Percentiles rank a stretch among this genome's conserved stretches.
phyloP scores from a whole-genome alignment of 192 early-diverging fungal genomes.

The Coemansia sp. region DNA sequence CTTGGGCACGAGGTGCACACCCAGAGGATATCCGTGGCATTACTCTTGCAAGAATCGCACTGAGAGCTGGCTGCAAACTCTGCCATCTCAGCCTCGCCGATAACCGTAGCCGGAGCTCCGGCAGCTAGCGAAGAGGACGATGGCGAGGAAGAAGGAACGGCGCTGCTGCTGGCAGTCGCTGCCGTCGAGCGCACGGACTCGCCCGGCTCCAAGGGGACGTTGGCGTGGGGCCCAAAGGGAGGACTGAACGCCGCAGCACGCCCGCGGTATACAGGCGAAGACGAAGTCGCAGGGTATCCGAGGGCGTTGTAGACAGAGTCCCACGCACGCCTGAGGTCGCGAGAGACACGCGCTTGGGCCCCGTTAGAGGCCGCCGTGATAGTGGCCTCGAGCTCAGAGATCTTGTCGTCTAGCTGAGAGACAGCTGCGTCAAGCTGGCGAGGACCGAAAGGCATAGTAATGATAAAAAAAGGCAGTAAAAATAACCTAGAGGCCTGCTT shows the following conservation, averaged over 20 bases:
- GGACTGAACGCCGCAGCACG: slow-evolving; percentile 16
- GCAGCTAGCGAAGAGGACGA: background rate
- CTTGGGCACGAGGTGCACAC: slow-evolving; percentile 29
- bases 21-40: slow-evolving; percentile 36
- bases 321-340: slow-evolving; percentile 51
- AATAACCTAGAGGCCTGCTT: background rate
- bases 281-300: slow-evolving; percentile 32
- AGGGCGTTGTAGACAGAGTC: slow-evolving; percentile 52
- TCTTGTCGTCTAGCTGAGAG: slow-evolving; percentile 49
- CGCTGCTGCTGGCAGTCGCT: background rate
- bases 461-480: slow-evolving; percentile 2
- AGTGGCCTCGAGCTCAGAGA: slow-evolving; percentile 42
- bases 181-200: slow-evolving; percentile 8
- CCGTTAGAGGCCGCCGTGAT: slow-evolving; percentile 40
- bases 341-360: slow-evolving; percentile 44
- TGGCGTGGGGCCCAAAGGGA: slow-evolving; percentile 15
- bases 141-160: background rate
- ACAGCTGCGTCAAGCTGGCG: slow-evolving; percentile 41
- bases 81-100: background rate
- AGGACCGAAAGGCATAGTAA: slow-evolving; percentile 33
- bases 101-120: background rate
- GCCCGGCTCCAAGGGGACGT: slow-evolving; percentile 41
- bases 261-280: slow-evolving; percentile 4
- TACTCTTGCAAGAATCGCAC: slow-evolving; percentile 25
- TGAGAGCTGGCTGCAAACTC: background rate